phyloP scores from a whole-genome alignment of 2,329 filamentous ascomycete genomes.

The Cephalotrichum gorgonifer region DNA sequence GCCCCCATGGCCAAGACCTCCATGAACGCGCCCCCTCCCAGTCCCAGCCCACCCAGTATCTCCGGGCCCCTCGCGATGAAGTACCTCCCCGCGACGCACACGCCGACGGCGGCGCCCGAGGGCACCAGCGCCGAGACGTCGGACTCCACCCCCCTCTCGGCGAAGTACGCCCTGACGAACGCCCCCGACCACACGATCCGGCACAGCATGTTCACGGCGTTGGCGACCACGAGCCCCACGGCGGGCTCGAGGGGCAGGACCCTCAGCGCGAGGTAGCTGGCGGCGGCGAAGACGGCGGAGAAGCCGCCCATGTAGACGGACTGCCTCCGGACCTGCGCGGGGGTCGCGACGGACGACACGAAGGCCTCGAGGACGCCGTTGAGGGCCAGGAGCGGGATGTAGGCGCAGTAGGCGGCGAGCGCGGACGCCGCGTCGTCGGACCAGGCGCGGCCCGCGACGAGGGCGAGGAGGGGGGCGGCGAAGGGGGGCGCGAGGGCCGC shows the following conservation, averaged over 20 bases:
- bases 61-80: conserved; percentile 20
- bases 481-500: conserved; percentile 63
- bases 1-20: conserved; percentile 35
- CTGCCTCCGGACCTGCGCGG: conserved; percentile 65
- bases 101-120: conserved; percentile 27
- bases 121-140: conserved; percentile 31
- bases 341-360: conserved; percentile 73
- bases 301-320: conserved; percentile 78
- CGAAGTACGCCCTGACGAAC: conserved; percentile 63
- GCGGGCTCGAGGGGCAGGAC: conserved; percentile 57
- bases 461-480: conserved; percentile 59
- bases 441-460: conserved; percentile 75
- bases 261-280: conserved; percentile 67
- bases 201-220: conserved; percentile 80
- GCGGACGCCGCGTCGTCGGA: conserved; percentile 60
- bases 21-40: conserved; percentile 5
- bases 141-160: conserved; percentile 29
- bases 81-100: conserved; percentile 31
- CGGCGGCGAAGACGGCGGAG: conserved; percentile 62
- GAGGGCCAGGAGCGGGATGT: conserved; percentile 82
- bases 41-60: background rate
- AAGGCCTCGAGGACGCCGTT: conserved; percentile 93
- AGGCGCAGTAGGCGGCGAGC: conserved; percentile 76
- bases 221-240: conserved; percentile 72
- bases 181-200: conserved; percentile 69